Evolutionary conservation across 371 early-diverging fungal genomes (phyloP), one percentile per base, ranked within the genome.

Genomic region (Apophysomyces ossiformis): DNA sequence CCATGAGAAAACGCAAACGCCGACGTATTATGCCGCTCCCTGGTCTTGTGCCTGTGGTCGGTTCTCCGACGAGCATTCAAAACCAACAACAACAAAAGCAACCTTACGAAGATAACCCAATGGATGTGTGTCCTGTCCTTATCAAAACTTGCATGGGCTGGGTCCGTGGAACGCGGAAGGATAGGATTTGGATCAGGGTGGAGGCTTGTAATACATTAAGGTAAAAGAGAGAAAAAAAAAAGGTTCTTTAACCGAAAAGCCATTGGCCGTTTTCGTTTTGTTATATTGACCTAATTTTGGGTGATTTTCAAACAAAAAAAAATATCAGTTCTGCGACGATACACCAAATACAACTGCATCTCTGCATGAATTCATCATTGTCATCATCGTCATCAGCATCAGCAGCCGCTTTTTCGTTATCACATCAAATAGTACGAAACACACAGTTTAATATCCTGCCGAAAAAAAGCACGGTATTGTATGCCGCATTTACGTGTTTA

Each of bases 401-500:
- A 26, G 32, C 32, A 26, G 32, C 32, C 3, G 32, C 32, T 26
- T 1, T 26, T 11, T 21, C 9, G 54, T 21, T 50, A 21, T 26
- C 54, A 7, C 21, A 50, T 26, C 9, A 50, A n/a, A 50, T 50
- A 18, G 7, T 4, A 11, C 54, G 21, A 50, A 50, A 50, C 11
- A 50, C 54, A 50, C 54, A 50, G 8, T 50, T 16, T 21, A 50
- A 50, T 21, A 21, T 50, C 21, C 21, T 50, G 16, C 54, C 54
- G 16, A 26, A 21, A 50, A 50, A 50, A 21, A 21, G 21, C 21
- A 21, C 54, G 54, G 54, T 18, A 21, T 50, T 50, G 54, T 50
- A 21, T 50, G 54, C 54, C 54, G 54, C 54, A 21, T 50, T 50
- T 50, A 50, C 54, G 8, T 50, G 54, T 32, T 9, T 50, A 21